Evolutionary conservation across 768 basidiomycete species (phyloP).

Genomic region (Serendipita sp.): DNA sequence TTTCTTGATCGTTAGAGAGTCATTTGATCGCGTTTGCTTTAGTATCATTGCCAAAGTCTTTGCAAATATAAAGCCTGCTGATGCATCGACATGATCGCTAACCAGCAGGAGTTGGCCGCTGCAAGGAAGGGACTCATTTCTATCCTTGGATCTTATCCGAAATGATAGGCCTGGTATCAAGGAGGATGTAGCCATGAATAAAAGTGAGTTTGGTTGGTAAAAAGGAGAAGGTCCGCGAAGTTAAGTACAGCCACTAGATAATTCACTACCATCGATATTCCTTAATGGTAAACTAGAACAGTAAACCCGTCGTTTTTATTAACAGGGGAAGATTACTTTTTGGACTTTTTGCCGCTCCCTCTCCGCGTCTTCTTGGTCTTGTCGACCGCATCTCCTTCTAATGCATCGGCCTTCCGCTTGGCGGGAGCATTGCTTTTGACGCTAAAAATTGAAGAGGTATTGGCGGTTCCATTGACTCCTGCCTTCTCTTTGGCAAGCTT

Average conservation of each 20-base stretch:
- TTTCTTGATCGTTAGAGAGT: not conserved
- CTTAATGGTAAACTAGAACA: not conserved
- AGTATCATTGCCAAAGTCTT: not conserved
- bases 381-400: constrained; percentile 20
- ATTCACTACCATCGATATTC: too few relatives aligned
- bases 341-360: constrained; percentile 14
- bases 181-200: not conserved
- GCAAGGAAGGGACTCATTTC: not conserved
- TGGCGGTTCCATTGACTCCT: constrained; percentile 24
- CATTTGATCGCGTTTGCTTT: not conserved
- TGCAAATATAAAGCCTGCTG: not conserved
- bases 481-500: constrained; percentile 22
- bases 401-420: constrained; percentile 41
- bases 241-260: too few relatives aligned
- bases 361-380: constrained; percentile 34
- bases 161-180: not conserved
- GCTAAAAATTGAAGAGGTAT: constrained; percentile 52
- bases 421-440: constrained; percentile 32
- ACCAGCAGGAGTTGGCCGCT: not conserved
- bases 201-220: too few relatives aligned
- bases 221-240: too few relatives aligned
- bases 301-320: not conserved
- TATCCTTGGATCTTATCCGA: not conserved
- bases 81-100: constrained; percentile 2
- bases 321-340: not conserved